Evolutionary conservation across 2,329 filamentous ascomycete species (phyloP), one percentile per base, ranked within the genome.

Genomic region (Pseudogymnoascus verrucosus): DNA sequence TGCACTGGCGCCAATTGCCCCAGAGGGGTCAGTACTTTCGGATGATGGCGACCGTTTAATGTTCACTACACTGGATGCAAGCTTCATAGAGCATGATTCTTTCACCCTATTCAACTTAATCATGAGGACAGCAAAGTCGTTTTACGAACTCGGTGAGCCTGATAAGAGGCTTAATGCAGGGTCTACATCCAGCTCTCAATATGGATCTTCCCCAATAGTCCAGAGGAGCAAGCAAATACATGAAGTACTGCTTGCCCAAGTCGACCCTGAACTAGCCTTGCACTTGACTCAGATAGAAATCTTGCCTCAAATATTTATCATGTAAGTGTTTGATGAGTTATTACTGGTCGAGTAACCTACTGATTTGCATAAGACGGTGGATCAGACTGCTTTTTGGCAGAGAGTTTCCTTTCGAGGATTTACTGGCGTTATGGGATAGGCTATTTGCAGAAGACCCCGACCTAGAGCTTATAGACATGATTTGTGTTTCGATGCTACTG

Each of bases 261-360:
- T 91, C 31, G 95, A 98, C 72, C 88, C 90, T n/a, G 89, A 92
- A 71, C 82, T 98, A 28, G 89, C 91, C 12, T 80, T 81, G 23
- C 93, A 98, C 74, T 81, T 99, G 16, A 87, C 87, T 64, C 84
- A 85, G 65, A 87, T 97, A 57, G 93, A 97, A 65, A 87, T 99
- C 66, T 78, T 97, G n/a, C 95, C 95, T 1, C 95, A 99, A 71
- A 93, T 99, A 61, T 99, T 98, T 72, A 78, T 98, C 23, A 96
- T 98, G 90, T 95, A 77, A 74, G 84, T 73, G 1, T 54, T n/a
- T 8, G 28, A 16, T 21, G 44, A 16, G 12, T 14, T 14, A 34
- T 11, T 60, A 4, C 34, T 61, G n/a, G 23, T 40, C 8, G 60
- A 54, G 19, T 8, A 61, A 42, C 57, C 67, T 36, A 67, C 44